These are phyloP conservation scores for Trichoderma virens DNA, from an alignment of 495 filamentous ascomycete species.

Conservation along the genomic window DNA sequence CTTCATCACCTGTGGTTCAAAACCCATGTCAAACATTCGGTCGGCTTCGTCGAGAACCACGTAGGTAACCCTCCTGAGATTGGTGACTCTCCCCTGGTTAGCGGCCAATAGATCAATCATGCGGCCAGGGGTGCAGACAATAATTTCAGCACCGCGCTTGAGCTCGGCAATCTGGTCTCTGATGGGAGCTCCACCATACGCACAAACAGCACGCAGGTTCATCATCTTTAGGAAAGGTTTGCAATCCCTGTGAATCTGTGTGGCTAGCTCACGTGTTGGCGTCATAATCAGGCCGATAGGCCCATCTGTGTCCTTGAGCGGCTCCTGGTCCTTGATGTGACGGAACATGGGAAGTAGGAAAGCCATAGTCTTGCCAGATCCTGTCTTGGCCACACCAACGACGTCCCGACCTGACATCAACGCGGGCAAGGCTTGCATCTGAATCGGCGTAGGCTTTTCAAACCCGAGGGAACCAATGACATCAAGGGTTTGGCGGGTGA, in stretches of 20 bases:
- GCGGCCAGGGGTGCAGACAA: conserved; percentile 93
- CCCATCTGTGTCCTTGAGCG: conserved; percentile 76
- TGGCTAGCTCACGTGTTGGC: conserved; percentile 89
- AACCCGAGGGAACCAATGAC: conserved; percentile 79
- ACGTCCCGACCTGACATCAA: conserved; percentile 96
- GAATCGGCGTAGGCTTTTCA: conserved; percentile 84
- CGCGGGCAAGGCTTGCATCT: conserved; percentile 87
- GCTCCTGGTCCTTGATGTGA: conserved; percentile 90
- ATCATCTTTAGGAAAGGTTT: conserved; percentile 88
- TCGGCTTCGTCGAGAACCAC: conserved; percentile 96
- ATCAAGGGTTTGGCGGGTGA: conserved; percentile 80
- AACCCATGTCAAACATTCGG: conserved; percentile 99
- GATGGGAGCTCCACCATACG: conserved; percentile 92
- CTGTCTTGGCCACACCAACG: conserved; percentile 95
- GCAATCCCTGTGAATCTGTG: conserved; percentile 90
- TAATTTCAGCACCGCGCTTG: conserved; percentile 89
- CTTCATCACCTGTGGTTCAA: conserved; percentile 97
- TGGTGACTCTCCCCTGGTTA: conserved; percentile 88
- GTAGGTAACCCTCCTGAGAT: conserved; percentile 81
- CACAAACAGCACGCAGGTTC: conserved; percentile 85
- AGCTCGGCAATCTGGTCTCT: conserved; percentile 96
- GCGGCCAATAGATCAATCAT: conserved; percentile 93
- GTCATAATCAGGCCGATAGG: conserved; percentile 86
- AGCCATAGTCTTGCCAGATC: conserved; percentile 97
- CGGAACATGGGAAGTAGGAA: conserved; percentile 94